phyloP scores from a whole-genome alignment of 1,284 basidiomycete genomes.

The Trichosporon sp. region DNA sequence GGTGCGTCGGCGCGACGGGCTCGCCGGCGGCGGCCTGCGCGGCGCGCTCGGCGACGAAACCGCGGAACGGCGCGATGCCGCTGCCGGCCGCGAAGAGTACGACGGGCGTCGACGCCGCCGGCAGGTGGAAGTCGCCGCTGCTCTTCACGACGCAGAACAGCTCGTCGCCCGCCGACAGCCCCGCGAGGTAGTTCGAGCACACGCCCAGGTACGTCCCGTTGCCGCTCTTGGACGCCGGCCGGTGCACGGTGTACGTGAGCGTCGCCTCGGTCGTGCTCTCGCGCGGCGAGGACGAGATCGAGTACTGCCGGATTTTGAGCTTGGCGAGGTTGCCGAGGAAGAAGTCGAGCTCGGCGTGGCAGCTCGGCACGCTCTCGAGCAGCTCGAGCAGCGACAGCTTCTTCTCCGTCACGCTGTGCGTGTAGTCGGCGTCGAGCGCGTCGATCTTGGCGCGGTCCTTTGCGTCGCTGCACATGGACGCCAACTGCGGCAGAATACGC shows the following conservation, averaged over 20 bases:
- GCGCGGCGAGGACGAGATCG: conserved; percentile 57
- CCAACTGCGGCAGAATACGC: background rate
- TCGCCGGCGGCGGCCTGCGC: conserved; percentile 53
- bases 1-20: conserved; percentile 51
- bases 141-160: conserved; percentile 54
- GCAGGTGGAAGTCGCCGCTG: conserved; percentile 55
- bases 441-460: conserved; percentile 22
- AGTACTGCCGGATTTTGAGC: conserved; percentile 54
- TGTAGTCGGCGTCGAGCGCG: conserved; percentile 14
- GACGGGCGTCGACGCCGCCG: conserved; percentile 52
- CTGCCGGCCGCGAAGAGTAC: conserved; percentile 56
- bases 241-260: conserved; percentile 54
- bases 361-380: conserved; percentile 30
- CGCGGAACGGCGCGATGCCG: conserved; percentile 56
- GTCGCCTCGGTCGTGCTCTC: conserved; percentile 52
- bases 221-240: conserved; percentile 47
- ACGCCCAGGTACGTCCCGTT: conserved; percentile 52
- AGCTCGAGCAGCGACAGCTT: conserved; percentile 6
- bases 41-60: conserved; percentile 57
- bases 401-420: conserved; percentile 29
- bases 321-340: conserved; percentile 52
- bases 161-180: conserved; percentile 50
- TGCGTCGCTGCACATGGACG: conserved; percentile 2
- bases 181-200: conserved; percentile 55
- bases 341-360: conserved; percentile 51